These are phyloP conservation scores for Lodderomyces jiufengensis DNA, from an alignment of 1,139 yeast genomes.

Conservation along the genomic window DNA sequence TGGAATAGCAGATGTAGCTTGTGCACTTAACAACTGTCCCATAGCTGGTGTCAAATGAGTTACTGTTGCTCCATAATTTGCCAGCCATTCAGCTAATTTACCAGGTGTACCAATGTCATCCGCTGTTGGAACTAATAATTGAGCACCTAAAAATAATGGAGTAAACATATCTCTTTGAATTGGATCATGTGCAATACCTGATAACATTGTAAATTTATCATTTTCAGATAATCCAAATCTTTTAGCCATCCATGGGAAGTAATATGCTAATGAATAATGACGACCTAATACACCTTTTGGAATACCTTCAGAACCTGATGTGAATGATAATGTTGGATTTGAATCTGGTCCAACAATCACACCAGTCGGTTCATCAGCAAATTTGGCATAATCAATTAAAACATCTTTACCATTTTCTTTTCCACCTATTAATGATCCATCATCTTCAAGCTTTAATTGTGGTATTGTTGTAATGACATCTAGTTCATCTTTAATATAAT, in stretches of 20 bases:
- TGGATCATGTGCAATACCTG: slow-evolving; percentile 99
- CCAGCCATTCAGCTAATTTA: slow-evolving; percentile 95
- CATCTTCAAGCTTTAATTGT: slow-evolving; percentile 68
- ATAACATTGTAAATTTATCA: slow-evolving; percentile 93
- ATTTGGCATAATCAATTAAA: slow-evolving; percentile 43
- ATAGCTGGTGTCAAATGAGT: slow-evolving; percentile 98
- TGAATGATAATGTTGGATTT: slow-evolving; percentile 92
- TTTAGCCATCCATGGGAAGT: slow-evolving; percentile 97
- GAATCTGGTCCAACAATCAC: slow-evolving; percentile 97
- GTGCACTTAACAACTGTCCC: slow-evolving; percentile 97
- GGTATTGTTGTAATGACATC: slow-evolving; percentile 72
- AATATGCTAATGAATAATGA: slow-evolving; percentile 93
- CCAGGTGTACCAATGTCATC: slow-evolving; percentile 99
- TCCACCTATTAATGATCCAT: slow-evolving; percentile 74
- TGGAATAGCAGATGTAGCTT: slow-evolving; percentile 88
- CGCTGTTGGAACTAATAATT: slow-evolving; percentile 85
- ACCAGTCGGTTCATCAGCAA: slow-evolving; percentile 63
- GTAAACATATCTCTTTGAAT: slow-evolving; percentile 99
- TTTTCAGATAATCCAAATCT: slow-evolving; percentile 71
- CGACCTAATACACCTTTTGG: slow-evolving; percentile 99
- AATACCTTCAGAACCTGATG: slow-evolving; percentile 98
- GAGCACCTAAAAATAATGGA: slow-evolving; percentile 94
- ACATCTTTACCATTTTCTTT: slow-evolving; percentile 38
- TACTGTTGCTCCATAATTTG: slow-evolving; percentile 83
- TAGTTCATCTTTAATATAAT: slow-evolving; percentile 69